Conservation (phyloP, 202 grass and related monocot genomes). For the Schoenoplectus tabernaemontani region DNA sequence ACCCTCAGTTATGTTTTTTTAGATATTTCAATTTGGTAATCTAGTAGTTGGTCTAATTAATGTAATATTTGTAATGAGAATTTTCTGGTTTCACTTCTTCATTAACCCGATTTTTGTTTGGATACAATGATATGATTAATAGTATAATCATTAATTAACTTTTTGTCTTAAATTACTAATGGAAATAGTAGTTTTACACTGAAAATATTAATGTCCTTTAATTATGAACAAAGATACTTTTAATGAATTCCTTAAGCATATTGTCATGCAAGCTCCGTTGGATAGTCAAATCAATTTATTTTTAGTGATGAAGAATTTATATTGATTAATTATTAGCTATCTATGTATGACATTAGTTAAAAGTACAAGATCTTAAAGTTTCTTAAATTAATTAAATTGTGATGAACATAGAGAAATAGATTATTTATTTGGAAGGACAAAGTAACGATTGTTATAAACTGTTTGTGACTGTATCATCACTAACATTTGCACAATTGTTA, state of each 20-base stretch:
- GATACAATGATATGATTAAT: background rate
- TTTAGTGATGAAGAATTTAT: background rate
- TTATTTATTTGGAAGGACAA: background rate
- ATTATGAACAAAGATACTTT: background rate
- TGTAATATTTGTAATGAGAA: background rate
- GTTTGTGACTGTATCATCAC: too few species aligned
- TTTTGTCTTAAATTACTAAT: background rate
- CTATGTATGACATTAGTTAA: background rate
- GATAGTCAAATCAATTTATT: background rate
- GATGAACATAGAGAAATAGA: background rate
- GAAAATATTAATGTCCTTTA: background rate
- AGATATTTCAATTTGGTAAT: background rate
- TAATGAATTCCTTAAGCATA: background rate
- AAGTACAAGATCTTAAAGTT: background rate
- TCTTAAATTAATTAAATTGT: background rate
- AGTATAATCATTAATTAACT: background rate
- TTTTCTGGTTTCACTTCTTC: constrained; percentile 2
- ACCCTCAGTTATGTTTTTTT: background rate
- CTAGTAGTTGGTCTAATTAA: constrained; percentile 7
- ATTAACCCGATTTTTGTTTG: background rate
- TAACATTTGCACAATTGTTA: too few species aligned
- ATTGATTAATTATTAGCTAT: background rate
- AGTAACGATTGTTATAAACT: too few species aligned
- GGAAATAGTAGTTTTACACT: background rate
- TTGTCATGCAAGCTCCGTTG: background rate